These are phyloP conservation scores for Taiwanofungus camphoratus DNA, from an alignment of 1,284 basidiomycete species.

Conservation along the genomic window DNA sequence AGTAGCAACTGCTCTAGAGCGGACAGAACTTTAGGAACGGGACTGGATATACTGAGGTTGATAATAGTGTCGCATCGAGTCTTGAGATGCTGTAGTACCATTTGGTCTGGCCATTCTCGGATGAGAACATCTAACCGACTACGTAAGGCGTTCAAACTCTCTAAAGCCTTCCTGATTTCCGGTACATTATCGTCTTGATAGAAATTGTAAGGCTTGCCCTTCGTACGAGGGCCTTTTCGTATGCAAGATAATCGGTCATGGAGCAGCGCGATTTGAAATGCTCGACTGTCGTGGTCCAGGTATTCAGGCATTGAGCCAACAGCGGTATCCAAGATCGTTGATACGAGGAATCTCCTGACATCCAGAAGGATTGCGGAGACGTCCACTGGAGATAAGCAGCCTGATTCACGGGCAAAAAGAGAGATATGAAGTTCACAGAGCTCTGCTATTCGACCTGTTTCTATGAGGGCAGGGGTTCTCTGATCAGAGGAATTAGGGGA, in stretches of 20 bases:
- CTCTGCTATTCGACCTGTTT: slow-evolving; percentile 16
- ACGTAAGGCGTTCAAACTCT: slow-evolving; percentile 47
- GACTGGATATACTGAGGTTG: slow-evolving; percentile 58
- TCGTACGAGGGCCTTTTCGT: slow-evolving; percentile 17
- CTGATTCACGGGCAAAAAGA: slow-evolving; percentile 18
- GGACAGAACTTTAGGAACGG: slow-evolving; percentile 81
- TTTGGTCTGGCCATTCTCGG: slow-evolving; percentile 93
- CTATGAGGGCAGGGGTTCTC: slow-evolving; percentile 5
- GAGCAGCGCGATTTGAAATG: slow-evolving; percentile 43
- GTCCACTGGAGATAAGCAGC: neutral
- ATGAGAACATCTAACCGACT: slow-evolving; percentile 55
- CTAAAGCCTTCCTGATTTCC: slow-evolving; percentile 61
- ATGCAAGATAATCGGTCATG: slow-evolving; percentile 31
- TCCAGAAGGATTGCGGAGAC: slow-evolving; percentile 5
- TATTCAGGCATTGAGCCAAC: slow-evolving; percentile 32
- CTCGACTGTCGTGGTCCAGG: slow-evolving; percentile 43
- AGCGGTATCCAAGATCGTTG: slow-evolving; percentile 28
- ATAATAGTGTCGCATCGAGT: slow-evolving; percentile 74
- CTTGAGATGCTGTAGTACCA: slow-evolving; percentile 85
- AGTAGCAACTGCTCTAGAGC: slow-evolving; percentile 83
- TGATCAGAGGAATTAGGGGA: neutral
- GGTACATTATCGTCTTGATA: slow-evolving; percentile 71
- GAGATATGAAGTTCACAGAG: slow-evolving; percentile 36
- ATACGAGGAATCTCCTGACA: slow-evolving; percentile 9
- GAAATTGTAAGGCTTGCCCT: slow-evolving; percentile 56